Base-by-base conservation (phyloP, 305 asterid species). In the Solanum aculeatissimum region DNA sequence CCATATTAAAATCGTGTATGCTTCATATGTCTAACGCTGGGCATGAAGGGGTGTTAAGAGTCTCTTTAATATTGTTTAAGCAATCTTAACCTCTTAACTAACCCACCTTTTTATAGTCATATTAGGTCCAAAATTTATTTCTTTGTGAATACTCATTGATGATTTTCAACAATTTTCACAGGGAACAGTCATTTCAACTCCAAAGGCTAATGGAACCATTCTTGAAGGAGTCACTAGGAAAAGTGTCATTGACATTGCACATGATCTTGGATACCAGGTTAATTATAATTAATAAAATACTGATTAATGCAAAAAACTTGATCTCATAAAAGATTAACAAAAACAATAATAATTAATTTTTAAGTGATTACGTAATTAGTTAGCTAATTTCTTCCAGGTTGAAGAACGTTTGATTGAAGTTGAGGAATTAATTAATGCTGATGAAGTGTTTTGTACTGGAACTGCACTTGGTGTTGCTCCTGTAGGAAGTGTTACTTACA, bases 391-490 rank as follows among this genome's bases (percentile, higher is more conserved):
- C 16, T 1, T 38, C 51, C 14, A 69, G 77, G 95, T 96, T 12
- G 95, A 93, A 85, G 98, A 96, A 79, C 91, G 97, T 29, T 53
- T 32, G 0, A 87, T 96, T 79, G 88, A 95, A 11, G 91, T 90
- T 9, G 95, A 94, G 43, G 97, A 96, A 86, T 66, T 94, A 55
- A 80, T 87, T 4, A 88, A 82, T 2, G 99, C 97, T 7, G 96
- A 96, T 25, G 97, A 96, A 89, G 97, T 93, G 29, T 96, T 94
- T 87, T 93, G 99, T 90, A 96, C 98, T 0, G 99, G 99, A 81
- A 94, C 99, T 13, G 98, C 98, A n/a, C 97, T 93, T 47, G 95
- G 92, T 16, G 91, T 96, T 91, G 94, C 91, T 25, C 90, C 93
- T 3, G 99, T 94, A 21, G 99, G 97, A 72, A 94, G 93, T 40